Evolutionary conservation across 805 yeast genomes (phyloP), one percentile per base, ranked within the genome.

Genomic region (Cyberlindnera veronae): DNA sequence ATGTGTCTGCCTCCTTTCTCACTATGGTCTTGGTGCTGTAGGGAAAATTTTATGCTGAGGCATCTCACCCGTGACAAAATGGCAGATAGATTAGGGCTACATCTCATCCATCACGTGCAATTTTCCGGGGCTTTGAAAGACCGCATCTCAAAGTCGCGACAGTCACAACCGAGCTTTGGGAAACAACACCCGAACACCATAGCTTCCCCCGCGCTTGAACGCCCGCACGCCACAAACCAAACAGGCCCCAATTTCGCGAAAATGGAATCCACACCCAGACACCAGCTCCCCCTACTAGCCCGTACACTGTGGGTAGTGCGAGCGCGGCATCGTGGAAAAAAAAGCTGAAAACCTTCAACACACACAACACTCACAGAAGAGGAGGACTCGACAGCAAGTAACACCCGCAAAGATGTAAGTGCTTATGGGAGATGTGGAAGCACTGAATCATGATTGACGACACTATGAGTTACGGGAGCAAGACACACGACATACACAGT

Each of bases 271-370:
- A 33, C 49, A 45, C 38, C 49, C 41, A 29, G 20, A 42, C 49
- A 45, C 42, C 47, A 31, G 14, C 29, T n/a, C 30, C 30, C 18
- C 12, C 30, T n/a, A n/a, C n/a, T n/a, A n/a, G n/a, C n/a, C n/a
- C n/a, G n/a, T n/a, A n/a, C n/a, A n/a, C n/a, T n/a, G 5, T 26
- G 6, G 20, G 29, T 11, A 13, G 28, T 29, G 33, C 19, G 35
- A 12, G 35, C 28, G 36, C 34, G 33, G 20, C 14, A 15, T 33
- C 30, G 41, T 41, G 50, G 46, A 47, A 47, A 47, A 47, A 47
- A 47, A 47, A 41, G 46, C 45, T 44, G 48, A 47, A 47, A 47
- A 44, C 44, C 46, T 47, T 47, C 41, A 42, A 41, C 42, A 15
- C 36, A 34, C 26, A 34, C 39, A 34, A 39, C 33, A 20, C 38